Evolutionary conservation across 192 early-diverging fungal species (phyloP), one percentile per base, ranked within the genome.

Genomic region (Martensiomyces pterosporus): DNA sequence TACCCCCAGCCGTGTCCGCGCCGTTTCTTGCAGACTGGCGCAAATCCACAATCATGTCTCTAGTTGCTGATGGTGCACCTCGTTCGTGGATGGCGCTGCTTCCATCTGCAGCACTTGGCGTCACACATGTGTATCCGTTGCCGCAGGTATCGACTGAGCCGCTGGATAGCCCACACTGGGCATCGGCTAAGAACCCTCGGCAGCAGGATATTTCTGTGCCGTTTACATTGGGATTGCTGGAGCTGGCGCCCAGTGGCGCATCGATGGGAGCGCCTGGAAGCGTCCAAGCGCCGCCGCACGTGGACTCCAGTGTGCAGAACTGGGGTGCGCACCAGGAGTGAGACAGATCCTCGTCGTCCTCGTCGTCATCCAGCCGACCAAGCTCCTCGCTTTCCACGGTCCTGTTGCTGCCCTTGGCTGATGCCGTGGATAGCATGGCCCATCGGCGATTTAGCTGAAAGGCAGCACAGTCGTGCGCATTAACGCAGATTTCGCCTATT

Each of bases 251-350:
- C 5, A 52, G 56, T 1, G 68, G 61, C 16, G 42, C 26, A 6
- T 57, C 35, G 10, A n/a, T 15, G 3, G 75, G 78, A 8, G 78
- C 70, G 16, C 71, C 64, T 2, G 56, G 51, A 7, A 78, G 57
- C 19, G 77, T 75, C 82, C 82, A 83, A 10, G 78, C 79, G 16
- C 78, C 77, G 24, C 72, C 80, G 46, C 83, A 85, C 0, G 65
- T 70, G 8, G 82, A 82, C 34, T 79, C 83, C 10, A 83, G 47
- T 7, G 81, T 82, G 51, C 82, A 83, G 32, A 72, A 68, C 12
- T 66, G 49, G 9, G 81, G 75, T 1, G 70, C 63, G 49, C 83
- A 70, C 49, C 57, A 60, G 26, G 41, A 24, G 24, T 24, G 29
- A 15, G 15, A n/a, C 10, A 19, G 47, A 10, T 64, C 57, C 13